Conservation (phyloP, 768 basidiomycete genomes). For the Mycena haematopus region DNA sequence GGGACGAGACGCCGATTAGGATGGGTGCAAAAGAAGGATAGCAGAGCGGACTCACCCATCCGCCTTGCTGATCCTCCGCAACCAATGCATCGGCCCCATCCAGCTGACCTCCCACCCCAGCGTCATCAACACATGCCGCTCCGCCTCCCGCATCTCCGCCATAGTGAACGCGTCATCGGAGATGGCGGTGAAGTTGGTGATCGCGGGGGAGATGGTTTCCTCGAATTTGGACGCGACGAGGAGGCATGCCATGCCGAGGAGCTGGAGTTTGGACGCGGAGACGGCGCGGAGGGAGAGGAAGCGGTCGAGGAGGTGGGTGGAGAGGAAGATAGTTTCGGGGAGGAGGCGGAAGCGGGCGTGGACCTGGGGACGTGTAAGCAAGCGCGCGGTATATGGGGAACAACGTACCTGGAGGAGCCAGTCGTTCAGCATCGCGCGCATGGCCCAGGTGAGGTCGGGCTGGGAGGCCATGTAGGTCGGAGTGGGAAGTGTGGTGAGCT, state of each 20-base stretch:
- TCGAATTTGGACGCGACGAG: constrained; percentile 93
- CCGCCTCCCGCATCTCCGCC: constrained; percentile 86
- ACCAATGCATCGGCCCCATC: no score
- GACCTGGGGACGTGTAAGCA: constrained; percentile 50
- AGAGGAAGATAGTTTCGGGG: constrained; percentile 91
- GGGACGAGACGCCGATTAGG: not conserved
- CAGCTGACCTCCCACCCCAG: not conserved
- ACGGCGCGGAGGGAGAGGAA: constrained; percentile 75
- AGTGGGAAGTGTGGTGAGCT: constrained; percentile 81
- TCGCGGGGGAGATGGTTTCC: constrained; percentile 88
- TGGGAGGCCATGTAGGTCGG: constrained; percentile 87
- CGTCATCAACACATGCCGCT: constrained; percentile 66
- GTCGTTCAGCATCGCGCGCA: constrained; percentile 88
- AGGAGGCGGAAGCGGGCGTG: constrained; percentile 85
- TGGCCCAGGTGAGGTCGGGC: constrained; percentile 85
- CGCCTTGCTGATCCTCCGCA: no score
- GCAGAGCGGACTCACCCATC: not conserved
- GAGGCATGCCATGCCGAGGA: constrained; percentile 88
- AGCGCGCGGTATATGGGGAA: not conserved
- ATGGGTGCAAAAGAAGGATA: no score
- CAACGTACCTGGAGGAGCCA: constrained; percentile 71
- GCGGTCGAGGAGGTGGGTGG: constrained; percentile 84
- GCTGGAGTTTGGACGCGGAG: constrained; percentile 84
- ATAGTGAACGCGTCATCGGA: constrained; percentile 79
- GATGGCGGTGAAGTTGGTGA: constrained; percentile 79